Evolutionary conservation across 305 asterid genomes (phyloP).

Genomic region (Plantago rigida): DNA sequence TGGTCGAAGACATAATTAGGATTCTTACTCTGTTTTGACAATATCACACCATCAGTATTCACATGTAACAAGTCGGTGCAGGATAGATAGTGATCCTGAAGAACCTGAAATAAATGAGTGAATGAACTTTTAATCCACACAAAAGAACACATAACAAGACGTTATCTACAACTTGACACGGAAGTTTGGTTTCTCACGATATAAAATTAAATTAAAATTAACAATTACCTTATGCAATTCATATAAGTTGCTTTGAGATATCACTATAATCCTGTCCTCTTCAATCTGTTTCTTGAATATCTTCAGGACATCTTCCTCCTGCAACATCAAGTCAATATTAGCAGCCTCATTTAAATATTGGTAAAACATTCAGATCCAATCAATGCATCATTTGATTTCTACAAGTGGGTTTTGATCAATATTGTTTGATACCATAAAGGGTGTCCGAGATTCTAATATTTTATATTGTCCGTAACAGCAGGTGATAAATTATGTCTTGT

Average conservation of each 20-base stretch:
- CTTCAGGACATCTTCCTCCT: constrained; percentile 84
- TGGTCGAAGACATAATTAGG: constrained; percentile 12
- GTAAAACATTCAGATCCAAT: background rate
- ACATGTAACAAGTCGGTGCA: constrained; percentile 73
- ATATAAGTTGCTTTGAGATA: constrained; percentile 74
- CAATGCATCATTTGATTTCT: no score
- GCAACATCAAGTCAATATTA: constrained; percentile 28
- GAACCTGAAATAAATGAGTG: constrained; percentile 60
- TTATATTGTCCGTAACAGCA: background rate
- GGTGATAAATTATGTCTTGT: background rate
- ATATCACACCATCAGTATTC: constrained; percentile 61
- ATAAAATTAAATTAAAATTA: no score
- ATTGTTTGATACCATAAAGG: background rate
- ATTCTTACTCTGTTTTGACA: constrained; percentile 80
- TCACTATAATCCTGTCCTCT: constrained; percentile 81
- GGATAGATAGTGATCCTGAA: constrained; percentile 65
- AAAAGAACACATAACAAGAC: background rate
- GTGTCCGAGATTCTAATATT: background rate
- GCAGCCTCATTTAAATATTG: constrained; percentile 17
- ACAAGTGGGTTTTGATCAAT: constrained; percentile 15
- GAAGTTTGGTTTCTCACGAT: no score
- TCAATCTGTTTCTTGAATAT: constrained; percentile 83
- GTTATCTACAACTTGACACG: no score
- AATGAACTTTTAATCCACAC: constrained; percentile 9
- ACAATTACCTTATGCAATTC: constrained; percentile 71